These are phyloP conservation scores for Vitis amurensis DNA, from an alignment of 164 flowering plant genomes.

Conservation along the genomic window DNA sequence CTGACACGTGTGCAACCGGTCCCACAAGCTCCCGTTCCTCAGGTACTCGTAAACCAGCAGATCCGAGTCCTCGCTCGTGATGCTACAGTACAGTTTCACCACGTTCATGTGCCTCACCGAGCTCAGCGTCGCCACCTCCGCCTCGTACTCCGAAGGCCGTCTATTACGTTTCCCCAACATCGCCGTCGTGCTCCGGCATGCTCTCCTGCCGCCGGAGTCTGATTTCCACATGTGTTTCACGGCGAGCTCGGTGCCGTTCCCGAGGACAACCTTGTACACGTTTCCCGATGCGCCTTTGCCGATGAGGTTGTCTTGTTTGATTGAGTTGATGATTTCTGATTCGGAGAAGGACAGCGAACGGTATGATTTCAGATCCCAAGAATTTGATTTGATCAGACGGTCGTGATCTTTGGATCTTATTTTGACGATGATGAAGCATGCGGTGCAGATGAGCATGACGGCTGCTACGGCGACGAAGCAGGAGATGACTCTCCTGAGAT, in stretches of 20 bases:
- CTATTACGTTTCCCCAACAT: slow-evolving; percentile 29
- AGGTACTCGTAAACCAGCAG: slow-evolving; percentile 76
- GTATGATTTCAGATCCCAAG: slow-evolving; percentile 45
- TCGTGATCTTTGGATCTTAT: slow-evolving; percentile 7
- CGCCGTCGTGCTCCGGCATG: slow-evolving; percentile 27
- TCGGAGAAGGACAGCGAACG: slow-evolving; percentile 37
- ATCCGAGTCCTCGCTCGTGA: slow-evolving; percentile 63
- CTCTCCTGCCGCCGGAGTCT: slow-evolving; percentile 11
- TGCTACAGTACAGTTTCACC: slow-evolving; percentile 75
- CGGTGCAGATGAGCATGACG: slow-evolving; percentile 19
- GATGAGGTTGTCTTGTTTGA: slow-evolving; percentile 43
- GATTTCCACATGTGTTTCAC: slow-evolving; percentile 73
- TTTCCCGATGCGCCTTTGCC: slow-evolving; percentile 59
- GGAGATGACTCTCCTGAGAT: slow-evolving; percentile 11
- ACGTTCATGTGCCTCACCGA: slow-evolving; percentile 74
- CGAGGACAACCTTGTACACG: slow-evolving; percentile 41
- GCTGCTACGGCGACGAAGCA: slow-evolving; percentile 24
- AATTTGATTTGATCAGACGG: slow-evolving; percentile 8
- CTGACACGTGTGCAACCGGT: slow-evolving; percentile 44
- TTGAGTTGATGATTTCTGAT: slow-evolving; percentile 29
- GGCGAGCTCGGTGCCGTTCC: slow-evolving; percentile 45
- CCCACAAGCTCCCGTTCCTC: slow-evolving; percentile 82
- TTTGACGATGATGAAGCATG: slow-evolving; percentile 21
- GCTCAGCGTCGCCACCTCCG: slow-evolving; percentile 72
- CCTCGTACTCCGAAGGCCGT: slow-evolving; percentile 53